These are phyloP conservation scores for Alternaria ventricosa DNA, from an alignment of 2,329 filamentous ascomycete species.

Conservation along the genomic window DNA sequence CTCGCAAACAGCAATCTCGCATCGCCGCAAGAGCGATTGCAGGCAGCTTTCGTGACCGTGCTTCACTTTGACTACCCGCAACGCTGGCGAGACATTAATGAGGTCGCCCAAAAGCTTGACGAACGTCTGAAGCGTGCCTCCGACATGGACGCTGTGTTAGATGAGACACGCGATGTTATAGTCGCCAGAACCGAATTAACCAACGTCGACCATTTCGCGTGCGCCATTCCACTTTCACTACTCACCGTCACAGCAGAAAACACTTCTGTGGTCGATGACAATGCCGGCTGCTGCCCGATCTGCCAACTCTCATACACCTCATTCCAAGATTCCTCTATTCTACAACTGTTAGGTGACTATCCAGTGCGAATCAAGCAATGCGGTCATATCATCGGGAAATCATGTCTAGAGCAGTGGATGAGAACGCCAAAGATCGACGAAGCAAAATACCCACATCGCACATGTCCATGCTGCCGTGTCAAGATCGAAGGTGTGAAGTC, in stretches of 20 bases:
- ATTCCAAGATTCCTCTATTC: constrained; percentile 5
- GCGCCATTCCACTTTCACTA: constrained; percentile 20
- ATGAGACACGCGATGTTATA: constrained; percentile 6
- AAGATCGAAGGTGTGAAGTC: constrained; percentile 18
- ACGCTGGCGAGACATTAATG: constrained; percentile 3
- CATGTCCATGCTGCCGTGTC: constrained; percentile 30
- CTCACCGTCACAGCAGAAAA: background rate
- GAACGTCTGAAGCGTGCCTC: constrained; percentile 1
- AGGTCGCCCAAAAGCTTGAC: background rate
- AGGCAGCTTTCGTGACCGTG: constrained; percentile 13
- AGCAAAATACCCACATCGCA: constrained; percentile 26
- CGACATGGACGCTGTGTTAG: background rate
- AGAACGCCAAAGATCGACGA: constrained; percentile 24
- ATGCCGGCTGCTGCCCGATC: constrained; percentile 21
- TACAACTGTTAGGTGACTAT: constrained; percentile 27
- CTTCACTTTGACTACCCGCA: constrained; percentile 20
- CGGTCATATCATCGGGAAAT: constrained; percentile 32
- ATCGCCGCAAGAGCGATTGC: constrained; percentile 11
- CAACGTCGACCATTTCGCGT: constrained; percentile 30
- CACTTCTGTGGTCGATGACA: constrained; percentile 6
- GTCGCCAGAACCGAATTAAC: background rate
- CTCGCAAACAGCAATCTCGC: constrained; percentile 17
- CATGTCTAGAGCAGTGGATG: constrained; percentile 34
- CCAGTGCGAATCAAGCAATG: constrained; percentile 36
- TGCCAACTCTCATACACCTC: constrained; percentile 31